Evolutionary conservation across 352 stramenopile genomes (phyloP), one percentile per base, ranked within the genome.

Genomic region (Phytophthora chlamydospora): DNA sequence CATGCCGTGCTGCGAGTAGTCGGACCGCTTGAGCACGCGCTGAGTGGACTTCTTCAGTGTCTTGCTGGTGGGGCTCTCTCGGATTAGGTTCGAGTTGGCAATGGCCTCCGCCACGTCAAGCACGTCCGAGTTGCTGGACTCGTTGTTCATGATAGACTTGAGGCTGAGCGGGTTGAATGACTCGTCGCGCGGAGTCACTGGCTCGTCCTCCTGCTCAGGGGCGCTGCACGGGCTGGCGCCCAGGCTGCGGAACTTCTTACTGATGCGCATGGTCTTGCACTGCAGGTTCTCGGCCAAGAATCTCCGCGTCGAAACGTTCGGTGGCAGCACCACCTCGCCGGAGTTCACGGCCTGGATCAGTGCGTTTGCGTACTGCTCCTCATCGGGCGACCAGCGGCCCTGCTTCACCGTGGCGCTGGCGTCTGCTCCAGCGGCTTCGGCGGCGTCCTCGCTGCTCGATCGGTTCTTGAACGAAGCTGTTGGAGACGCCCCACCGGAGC

Each of bases 121-220:
- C 11, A 63, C 54, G 17, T 63, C 63, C 14, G 57, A 40, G 21
- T 49, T 41, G 4, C 10, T 59, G 7, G 62, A 60, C 29, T 91
- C 80, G 35, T 82, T 77, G 60, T 90, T 90, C 80, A 89, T 89
- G 64, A 91, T 91, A n/a, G 71, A 86, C 40, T 71, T 68, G n/a
- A 91, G 62, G 46, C 81, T 89, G 8, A 91, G 71, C 24, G 81
- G 66, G 64, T 90, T 86, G 60, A 90, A 90, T 21, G 57, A 55
- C 58, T 72, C 59, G 21, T 62, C 47, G 14, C 68, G 54, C 17
- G 47, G 38, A 34, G 36, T 58, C 19, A 50, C 21, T 2, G 19
- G 45, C 7, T 55, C 45, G 12, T 58, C 36, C 38, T 66, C 51
- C 11, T 56, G 38, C 2, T 53, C 35, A 27, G 29, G 42, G 2